Percentiles rank a stretch among this genome's conserved stretches.
Evolutionary conservation across 345 rosid genomes (phyloP).

Genomic region (Populus euphratica): DNA sequence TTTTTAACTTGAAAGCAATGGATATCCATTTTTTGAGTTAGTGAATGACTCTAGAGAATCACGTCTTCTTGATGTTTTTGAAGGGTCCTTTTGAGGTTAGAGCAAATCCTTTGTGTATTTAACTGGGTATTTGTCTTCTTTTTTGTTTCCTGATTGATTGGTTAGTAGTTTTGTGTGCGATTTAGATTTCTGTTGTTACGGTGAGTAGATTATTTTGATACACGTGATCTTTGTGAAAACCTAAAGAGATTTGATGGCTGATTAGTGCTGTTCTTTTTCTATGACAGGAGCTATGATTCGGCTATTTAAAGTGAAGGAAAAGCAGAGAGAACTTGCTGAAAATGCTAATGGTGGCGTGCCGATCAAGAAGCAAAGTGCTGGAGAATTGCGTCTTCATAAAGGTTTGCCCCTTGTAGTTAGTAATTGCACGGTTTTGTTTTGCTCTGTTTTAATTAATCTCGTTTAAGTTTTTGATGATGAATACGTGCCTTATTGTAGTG

Average conservation of each 20-base stretch:
- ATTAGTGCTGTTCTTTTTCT: neutral
- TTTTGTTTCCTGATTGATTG: neutral
- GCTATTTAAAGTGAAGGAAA: conserved; percentile 34
- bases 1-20: neutral
- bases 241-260: neutral
- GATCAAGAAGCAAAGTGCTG: conserved; percentile 30
- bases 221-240: neutral
- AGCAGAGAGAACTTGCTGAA: conserved; percentile 32
- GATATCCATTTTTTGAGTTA: neutral
- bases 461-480: neutral
- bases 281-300: conserved; percentile 30
- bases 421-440: neutral
- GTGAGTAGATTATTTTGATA: neutral
- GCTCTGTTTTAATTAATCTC: neutral
- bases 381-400: conserved; percentile 36
- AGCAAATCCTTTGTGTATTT: neutral
- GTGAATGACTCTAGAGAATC: neutral
- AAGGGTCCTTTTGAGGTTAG: neutral
- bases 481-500: neutral
- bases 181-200: neutral
- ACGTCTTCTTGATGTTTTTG: neutral
- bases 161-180: neutral
- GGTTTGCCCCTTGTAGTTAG: conserved; percentile 13
- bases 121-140: neutral
- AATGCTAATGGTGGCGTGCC: conserved; percentile 33